Percentiles rank a stretch among this genome's conserved stretches.
These are phyloP conservation scores for Colletotrichum sublineola DNA, from an alignment of 2,329 filamentous ascomycete genomes.

Conservation along the genomic window DNA sequence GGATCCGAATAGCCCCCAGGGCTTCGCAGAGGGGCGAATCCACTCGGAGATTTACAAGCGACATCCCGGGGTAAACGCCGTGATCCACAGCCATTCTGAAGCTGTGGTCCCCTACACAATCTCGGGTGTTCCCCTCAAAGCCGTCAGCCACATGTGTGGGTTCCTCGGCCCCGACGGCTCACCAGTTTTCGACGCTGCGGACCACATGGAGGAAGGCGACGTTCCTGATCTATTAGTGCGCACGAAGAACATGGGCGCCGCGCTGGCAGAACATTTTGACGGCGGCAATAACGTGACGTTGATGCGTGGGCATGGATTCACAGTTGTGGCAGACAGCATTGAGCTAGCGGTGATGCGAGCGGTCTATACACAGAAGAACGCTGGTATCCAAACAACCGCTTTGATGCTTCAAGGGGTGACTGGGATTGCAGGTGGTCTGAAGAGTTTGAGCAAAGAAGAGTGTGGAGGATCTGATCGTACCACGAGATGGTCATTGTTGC, in stretches of 20 bases:
- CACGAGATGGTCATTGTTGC: slow-evolving; percentile 10
- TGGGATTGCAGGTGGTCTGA: neutral
- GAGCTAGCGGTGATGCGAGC: slow-evolving; percentile 56
- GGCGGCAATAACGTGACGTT: slow-evolving; percentile 53
- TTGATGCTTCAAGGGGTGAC: slow-evolving; percentile 44
- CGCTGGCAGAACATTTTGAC: slow-evolving; percentile 52
- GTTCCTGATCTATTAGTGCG: slow-evolving; percentile 55
- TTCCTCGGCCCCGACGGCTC: slow-evolving; percentile 54
- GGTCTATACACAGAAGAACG: slow-evolving; percentile 60
- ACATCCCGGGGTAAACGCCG: slow-evolving; percentile 54
- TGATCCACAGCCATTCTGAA: slow-evolving; percentile 60
- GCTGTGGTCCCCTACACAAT: slow-evolving; percentile 59
- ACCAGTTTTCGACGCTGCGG: slow-evolving; percentile 51
- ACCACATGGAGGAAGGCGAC: slow-evolving; percentile 47
- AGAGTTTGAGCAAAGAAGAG: neutral
- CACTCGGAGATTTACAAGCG: slow-evolving; percentile 61
- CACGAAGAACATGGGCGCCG: slow-evolving; percentile 49
- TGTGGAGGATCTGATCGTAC: slow-evolving; percentile 9
- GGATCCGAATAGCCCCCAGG: slow-evolving; percentile 52
- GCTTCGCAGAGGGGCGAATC: slow-evolving; percentile 60
- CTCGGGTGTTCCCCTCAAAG: slow-evolving; percentile 54
- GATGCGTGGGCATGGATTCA: slow-evolving; percentile 62
- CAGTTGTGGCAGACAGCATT: slow-evolving; percentile 53
- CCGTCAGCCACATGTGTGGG: slow-evolving; percentile 58
- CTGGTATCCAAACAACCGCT: slow-evolving; percentile 56